Percentiles rank a stretch among this genome's conserved stretches.
Evolutionary conservation across 163 green algal genomes (phyloP).

Genomic region (Trebouxiophyceae sp.): DNA sequence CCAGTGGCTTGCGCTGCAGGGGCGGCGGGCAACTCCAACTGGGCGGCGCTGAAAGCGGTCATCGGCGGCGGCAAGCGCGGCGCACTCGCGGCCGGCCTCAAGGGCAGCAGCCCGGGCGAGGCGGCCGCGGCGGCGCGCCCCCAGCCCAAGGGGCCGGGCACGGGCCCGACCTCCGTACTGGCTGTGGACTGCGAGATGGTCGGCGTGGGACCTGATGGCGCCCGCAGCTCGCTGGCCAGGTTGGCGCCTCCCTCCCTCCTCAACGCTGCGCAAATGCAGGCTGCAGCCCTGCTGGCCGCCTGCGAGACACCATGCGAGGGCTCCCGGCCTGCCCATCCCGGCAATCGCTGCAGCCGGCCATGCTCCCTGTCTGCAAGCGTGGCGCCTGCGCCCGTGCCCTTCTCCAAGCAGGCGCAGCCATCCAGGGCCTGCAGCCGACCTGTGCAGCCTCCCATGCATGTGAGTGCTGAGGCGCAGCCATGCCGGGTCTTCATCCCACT

Average conservation of each 20-base stretch:
- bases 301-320: background rate
- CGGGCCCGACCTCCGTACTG: slow-evolving; percentile 30
- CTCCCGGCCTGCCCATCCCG: background rate
- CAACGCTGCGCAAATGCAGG: background rate
- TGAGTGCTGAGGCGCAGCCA: no score
- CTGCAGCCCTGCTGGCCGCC: background rate
- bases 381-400: background rate
- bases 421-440: no score
- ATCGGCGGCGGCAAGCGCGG: slow-evolving; percentile 13
- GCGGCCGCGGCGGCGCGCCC: background rate
- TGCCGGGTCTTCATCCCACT: no score
- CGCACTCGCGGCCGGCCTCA: background rate
- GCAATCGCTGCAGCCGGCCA: background rate
- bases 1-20: no score
- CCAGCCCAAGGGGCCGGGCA: background rate
- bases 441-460: no score
- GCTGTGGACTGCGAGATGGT: slow-evolving; percentile 97
- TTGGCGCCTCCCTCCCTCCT: background rate
- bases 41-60: slow-evolving; percentile 35
- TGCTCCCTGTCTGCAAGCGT: background rate
- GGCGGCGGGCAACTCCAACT: slow-evolving; percentile 30
- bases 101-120: background rate
- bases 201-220: slow-evolving; percentile 58
- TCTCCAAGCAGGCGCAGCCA: no score
- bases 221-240: slow-evolving; percentile 52